Evolutionary conservation across 2,329 filamentous ascomycete species (phyloP).

Genomic region (Alternaria sp.): DNA sequence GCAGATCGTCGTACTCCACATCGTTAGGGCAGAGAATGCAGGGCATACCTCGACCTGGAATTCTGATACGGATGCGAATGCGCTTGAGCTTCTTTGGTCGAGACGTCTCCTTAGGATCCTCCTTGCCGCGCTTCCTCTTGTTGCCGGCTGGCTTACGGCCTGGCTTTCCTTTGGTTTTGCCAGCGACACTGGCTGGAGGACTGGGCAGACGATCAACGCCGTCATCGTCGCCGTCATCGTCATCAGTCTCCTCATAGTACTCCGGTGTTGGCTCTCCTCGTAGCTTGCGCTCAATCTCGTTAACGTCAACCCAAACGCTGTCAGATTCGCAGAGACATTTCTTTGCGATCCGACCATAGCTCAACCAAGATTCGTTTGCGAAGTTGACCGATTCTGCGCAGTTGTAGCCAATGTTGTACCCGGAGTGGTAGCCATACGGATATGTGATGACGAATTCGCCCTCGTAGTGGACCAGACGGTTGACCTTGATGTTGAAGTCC

Average conservation of each 20-base stretch:
- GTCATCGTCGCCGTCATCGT: slow-evolving; percentile 67
- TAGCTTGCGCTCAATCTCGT: slow-evolving; percentile 92
- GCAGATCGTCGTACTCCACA: slow-evolving; percentile 77
- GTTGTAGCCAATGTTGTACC: slow-evolving; percentile 97
- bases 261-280: slow-evolving; percentile 82
- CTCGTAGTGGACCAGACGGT: slow-evolving; percentile 92
- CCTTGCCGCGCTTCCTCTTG: slow-evolving; percentile 54
- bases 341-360: slow-evolving; percentile 93
- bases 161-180: slow-evolving; percentile 71
- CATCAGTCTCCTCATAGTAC: slow-evolving; percentile 79
- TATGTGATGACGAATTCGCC: slow-evolving; percentile 99
- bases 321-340: slow-evolving; percentile 97
- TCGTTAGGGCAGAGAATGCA: slow-evolving; percentile 94
- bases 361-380: slow-evolving; percentile 91
- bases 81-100: slow-evolving; percentile 73
- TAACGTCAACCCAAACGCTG: slow-evolving; percentile 97
- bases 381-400: slow-evolving; percentile 99
- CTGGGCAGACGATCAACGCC: slow-evolving; percentile 71
- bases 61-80: slow-evolving; percentile 74
- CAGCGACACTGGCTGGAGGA: slow-evolving; percentile 75
- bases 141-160: slow-evolving; percentile 75
- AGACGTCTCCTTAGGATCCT: slow-evolving; percentile 52
- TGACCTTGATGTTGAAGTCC: slow-evolving; percentile 93
- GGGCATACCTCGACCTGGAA: slow-evolving; percentile 75
- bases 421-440: slow-evolving; percentile 97